Evolutionary conservation across 2,329 filamentous ascomycete species (phyloP), one percentile per base, ranked within the genome.

Genomic region (Fusarium ramigenum): DNA sequence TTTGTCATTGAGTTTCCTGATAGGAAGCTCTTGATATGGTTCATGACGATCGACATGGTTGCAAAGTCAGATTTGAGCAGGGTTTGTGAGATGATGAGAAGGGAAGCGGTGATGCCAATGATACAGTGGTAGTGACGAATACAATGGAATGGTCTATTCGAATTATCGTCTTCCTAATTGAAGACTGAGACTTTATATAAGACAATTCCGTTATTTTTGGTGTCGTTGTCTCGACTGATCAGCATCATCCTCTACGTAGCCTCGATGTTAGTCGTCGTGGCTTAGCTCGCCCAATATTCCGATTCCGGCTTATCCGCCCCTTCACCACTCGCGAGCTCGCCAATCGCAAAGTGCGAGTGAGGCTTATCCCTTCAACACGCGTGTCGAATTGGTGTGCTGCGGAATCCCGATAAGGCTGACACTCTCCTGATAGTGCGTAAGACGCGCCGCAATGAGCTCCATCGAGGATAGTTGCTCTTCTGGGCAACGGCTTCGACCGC

Each of bases 221-320:
- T 18, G 40, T 46, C 21, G 23, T 30, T 30, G 39, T 50, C n/a
- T 8, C n/a, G 10, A 34, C 39, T 23, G 62, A 60, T 67, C 64
- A 36, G 8, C 62, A 18, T 36, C 9, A 68, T 68, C 12, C 32
- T 23, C 56, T 25, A 58, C 63, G 47, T 32, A 54, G 40, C 36
- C 19, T 39, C 43, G 18, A 47, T 37, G 25, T 40, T 49, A 63
- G 25, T 19, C 19, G 49, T 42, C 28, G 59, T 64, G 66, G 66
- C 65, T 69, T 69, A 64, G 66, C 44, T 59, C 58, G 56, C 32
- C 5, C 63, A 63, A 54, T 53, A 36, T 23, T 28, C 65, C 39
- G 42, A 64, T 30, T 63, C 37, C 5, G 37, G 28, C 43, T 28
- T 25, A 39, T 36, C 59, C 50, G 42, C 32, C 43, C 50, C 50